Base-by-base conservation (phyloP, 164 flowering plant genomes). In the Vitis cinerea region DNA sequence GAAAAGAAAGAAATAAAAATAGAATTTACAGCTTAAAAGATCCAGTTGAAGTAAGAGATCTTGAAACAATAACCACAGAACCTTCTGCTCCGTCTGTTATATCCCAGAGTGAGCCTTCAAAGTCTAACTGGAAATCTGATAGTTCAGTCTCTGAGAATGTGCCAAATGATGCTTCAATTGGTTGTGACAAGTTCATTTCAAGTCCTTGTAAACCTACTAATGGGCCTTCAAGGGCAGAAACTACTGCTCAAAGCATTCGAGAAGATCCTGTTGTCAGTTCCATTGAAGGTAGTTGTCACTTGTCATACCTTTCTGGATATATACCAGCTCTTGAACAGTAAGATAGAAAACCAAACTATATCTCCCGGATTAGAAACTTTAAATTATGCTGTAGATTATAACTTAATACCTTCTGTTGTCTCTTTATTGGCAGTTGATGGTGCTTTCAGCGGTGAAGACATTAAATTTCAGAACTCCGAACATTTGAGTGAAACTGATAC, bases 1-100 rank as follows among this genome's bases (percentile, higher is more conserved):
- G 80, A 74, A 89, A 77, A 75, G 81, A 69, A 53, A 80, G 79
- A 69, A 78, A 63, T 49, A 89, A 77, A 77, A 81, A 65, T 54
- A 82, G 81, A 65, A 78, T 59, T 10, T 68, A 77, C 37, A 61
- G 61, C 67, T 29, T 72, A 56, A 63, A 61, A 17, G 68, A 59
- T 63, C 29, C 80, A 30, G 72, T 4, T 73, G 75, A 59, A 63
- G 61, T 56, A 67, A 78, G 31, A 68, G 66, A 65, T 70, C 62
- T 70, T 68, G 76, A 77, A 55, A 63, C 49, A 19, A 63, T 74
- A 73, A 64, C 23, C 49, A 10, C 15, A 49, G 70, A 78, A 66
- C 66, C 72, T 57, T 65, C 83, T 50, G 75, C 87, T 58, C 62
- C 55, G 15, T 67, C 71, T 71, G 60, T 47, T 72, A 68, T 44